phyloP scores from a whole-genome alignment of 331 rosid species.

The Cydonia oblonga region DNA sequence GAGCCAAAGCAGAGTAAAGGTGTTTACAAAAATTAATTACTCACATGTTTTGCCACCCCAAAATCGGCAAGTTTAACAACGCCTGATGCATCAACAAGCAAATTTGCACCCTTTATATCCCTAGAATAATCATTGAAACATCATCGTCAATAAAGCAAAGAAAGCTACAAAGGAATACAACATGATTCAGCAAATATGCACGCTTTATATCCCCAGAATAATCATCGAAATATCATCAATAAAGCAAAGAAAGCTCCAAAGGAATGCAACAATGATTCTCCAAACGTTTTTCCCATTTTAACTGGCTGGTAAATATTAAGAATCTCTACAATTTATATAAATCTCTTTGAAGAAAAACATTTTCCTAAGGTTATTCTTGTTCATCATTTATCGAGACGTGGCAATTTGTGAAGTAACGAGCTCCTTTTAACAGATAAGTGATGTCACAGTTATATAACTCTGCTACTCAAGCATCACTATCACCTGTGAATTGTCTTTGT shows the following conservation, averaged over 20 bases:
- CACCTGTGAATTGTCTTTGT: constrained; percentile 88
- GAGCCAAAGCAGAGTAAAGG: background rate
- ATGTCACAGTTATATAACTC: background rate
- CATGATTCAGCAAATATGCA: constrained; percentile 58
- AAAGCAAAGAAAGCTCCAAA: background rate
- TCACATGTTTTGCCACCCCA: constrained; percentile 89
- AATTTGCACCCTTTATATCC: constrained; percentile 98
- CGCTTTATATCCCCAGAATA: constrained; percentile 83
- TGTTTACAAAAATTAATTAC: constrained; percentile 19
- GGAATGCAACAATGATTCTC: background rate
- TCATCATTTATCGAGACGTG: background rate
- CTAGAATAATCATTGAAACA: constrained; percentile 17
- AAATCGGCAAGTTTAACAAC: constrained; percentile 94
- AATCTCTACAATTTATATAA: background rate
- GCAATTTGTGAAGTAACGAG: background rate
- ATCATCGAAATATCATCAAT: constrained; percentile 2
- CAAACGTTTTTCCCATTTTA: background rate
- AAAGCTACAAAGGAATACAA: background rate
- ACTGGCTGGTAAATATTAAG: background rate
- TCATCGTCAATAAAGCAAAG: background rate
- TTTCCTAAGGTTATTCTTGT: background rate
- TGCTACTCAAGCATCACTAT: background rate
- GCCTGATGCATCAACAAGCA: constrained; percentile 74
- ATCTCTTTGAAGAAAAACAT: background rate
- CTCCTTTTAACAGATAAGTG: background rate